Percentiles rank a stretch among this genome's conserved stretches.
These are phyloP conservation scores for Tylopilus sp. DNA, from an alignment of 1,284 basidiomycete species.

Conservation along the genomic window DNA sequence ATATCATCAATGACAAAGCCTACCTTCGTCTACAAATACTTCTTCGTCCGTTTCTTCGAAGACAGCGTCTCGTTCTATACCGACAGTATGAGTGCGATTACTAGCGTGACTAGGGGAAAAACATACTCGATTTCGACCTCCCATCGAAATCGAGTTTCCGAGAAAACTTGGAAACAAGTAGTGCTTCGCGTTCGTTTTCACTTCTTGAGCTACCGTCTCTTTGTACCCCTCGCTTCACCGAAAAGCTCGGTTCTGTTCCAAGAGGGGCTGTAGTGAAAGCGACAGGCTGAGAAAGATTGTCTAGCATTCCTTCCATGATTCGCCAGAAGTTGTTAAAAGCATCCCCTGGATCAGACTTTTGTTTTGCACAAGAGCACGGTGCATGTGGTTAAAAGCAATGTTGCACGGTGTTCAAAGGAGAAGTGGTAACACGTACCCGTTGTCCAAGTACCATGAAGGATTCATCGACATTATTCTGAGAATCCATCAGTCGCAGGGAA, in stretches of 20 bases:
- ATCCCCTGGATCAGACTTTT: slow-evolving; percentile 68
- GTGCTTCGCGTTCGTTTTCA: slow-evolving; percentile 62
- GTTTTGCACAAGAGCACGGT: slow-evolving; percentile 2
- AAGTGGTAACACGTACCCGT: slow-evolving; percentile 39
- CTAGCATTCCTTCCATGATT: slow-evolving; percentile 75
- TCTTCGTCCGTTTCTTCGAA: slow-evolving; percentile 35
- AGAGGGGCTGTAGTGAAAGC: slow-evolving; percentile 79
- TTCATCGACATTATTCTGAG: slow-evolving; percentile 71
- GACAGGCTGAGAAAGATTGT: slow-evolving; percentile 75
- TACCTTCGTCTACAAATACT: slow-evolving; percentile 41
- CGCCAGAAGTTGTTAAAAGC: slow-evolving; percentile 83
- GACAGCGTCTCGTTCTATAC: slow-evolving; percentile 18
- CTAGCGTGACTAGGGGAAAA: not conserved
- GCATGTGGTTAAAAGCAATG: slow-evolving; percentile 4
- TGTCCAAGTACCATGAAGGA: slow-evolving; percentile 80
- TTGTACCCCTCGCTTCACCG: slow-evolving; percentile 27
- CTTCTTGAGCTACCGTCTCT: slow-evolving; percentile 53
- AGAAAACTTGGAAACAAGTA: slow-evolving; percentile 47
- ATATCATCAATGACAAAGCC: slow-evolving; percentile 1
- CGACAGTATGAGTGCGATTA: slow-evolving; percentile 13
- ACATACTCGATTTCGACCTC: slow-evolving; percentile 22
- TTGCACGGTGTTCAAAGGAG: slow-evolving; percentile 2
- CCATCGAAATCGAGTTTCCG: slow-evolving; percentile 33
- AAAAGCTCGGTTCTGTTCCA: slow-evolving; percentile 37
- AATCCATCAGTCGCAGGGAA: slow-evolving; percentile 52